These are phyloP conservation scores for Globisporangium cederbergense DNA, from an alignment of 352 stramenopile species.

Conservation along the genomic window DNA sequence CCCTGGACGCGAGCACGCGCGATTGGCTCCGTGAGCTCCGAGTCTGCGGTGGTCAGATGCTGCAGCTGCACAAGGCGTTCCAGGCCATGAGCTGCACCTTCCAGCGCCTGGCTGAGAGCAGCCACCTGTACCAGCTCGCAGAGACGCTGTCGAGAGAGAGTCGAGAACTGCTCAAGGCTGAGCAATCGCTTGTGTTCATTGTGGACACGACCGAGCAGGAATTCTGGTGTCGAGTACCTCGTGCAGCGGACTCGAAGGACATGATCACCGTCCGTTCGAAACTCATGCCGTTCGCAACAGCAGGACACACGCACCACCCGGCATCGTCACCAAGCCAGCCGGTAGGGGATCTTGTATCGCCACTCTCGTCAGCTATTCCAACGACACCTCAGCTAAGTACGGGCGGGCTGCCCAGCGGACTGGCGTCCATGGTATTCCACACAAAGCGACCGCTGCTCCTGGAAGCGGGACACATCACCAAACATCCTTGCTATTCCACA, in stretches of 20 bases:
- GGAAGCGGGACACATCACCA: slow-evolving; percentile 37
- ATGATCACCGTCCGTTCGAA: slow-evolving; percentile 39
- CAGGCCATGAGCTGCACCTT: slow-evolving; percentile 54
- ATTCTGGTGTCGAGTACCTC: slow-evolving; percentile 67
- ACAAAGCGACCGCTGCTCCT: slow-evolving; percentile 62
- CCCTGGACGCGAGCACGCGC: slow-evolving; percentile 46
- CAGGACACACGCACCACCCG: not conserved
- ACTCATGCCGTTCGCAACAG: slow-evolving; percentile 28
- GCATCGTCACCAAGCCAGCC: not conserved
- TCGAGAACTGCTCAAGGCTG: slow-evolving; percentile 40
- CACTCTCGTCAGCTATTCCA: slow-evolving; percentile 2
- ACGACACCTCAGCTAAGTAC: not conserved
- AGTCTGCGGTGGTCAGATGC: slow-evolving; percentile 45
- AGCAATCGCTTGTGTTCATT: slow-evolving; percentile 67
- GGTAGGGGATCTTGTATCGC: not conserved
- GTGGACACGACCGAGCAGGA: slow-evolving; percentile 70
- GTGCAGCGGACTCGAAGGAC: slow-evolving; percentile 18
- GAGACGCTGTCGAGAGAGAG: slow-evolving; percentile 50
- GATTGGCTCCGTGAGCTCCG: slow-evolving; percentile 67
- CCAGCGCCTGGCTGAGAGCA: slow-evolving; percentile 48
- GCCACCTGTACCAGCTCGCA: slow-evolving; percentile 55
- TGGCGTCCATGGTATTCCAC: slow-evolving; percentile 68
- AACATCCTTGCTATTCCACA: slow-evolving; percentile 49
- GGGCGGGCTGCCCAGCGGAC: slow-evolving; percentile 30
- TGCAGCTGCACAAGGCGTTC: slow-evolving; percentile 56